Base-by-base conservation (phyloP, 1,139 yeast species). In the Diutina ranongensis region DNA sequence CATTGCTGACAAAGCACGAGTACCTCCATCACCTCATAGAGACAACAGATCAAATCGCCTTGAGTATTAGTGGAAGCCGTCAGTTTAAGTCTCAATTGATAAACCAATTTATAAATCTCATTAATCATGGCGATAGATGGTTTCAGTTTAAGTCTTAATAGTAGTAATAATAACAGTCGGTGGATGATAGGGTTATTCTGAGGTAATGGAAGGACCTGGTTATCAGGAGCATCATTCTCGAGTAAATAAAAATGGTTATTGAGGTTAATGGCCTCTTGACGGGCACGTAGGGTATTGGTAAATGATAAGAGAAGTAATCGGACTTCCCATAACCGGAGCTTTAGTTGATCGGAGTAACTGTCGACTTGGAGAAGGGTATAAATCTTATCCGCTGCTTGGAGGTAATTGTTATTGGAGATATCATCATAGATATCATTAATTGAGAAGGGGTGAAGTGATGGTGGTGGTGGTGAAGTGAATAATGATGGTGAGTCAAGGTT, bases 51-150 rank as follows among this genome's bases (percentile, higher is more conserved):
- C 4, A 25, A 15, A 25, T 31, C 10, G 3, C 7, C n/a, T 3
- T 16, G 22, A n/a, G 35, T 28, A 13, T 15, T 20, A 13, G 18
- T n/a, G 35, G 21, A n/a, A 2, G 22, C 10, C 12, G 31, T 38
- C n/a, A 50, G 48, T 31, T 47, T 46, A 12, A 68, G 53, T 33
- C 74, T 49, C 36, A 65, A 49, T 48, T 68, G 74, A 49, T 68
- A 69, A 38, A 64, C 61, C 27, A 69, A 54, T 51, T 69, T 68
- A 55, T 68, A 69, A 42, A 67, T 52, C 48, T 70, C 75, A 47
- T 67, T 67, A 35, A 67, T 60, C 27, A 68, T 52, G 34, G 57
- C 57, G 53, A 66, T 45, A 48, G 61, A 67, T 13, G 74, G 72
- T 2, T 60, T 53, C n/a, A 69, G 62, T 50, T 68, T 68, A 47